Conservation (phyloP, 371 early-diverging fungal species). For the Syncephalastrum monosporum region DNA sequence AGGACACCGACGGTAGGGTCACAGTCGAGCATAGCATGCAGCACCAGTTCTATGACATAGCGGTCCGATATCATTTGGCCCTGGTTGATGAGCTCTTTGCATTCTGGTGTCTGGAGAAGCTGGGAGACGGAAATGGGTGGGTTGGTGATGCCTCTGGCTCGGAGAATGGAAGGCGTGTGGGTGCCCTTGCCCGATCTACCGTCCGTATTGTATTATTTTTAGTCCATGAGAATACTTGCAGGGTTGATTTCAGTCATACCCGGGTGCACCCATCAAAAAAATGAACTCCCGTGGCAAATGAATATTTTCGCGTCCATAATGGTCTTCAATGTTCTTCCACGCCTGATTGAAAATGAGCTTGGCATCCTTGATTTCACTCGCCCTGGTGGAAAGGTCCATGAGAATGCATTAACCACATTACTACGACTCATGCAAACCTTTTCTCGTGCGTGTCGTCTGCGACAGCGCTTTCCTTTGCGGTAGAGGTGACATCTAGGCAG, state of each 20-base stretch:
- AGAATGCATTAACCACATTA: not conserved
- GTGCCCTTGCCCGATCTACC: conserved; percentile 65
- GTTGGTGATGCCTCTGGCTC: conserved; percentile 65
- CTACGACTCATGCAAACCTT: not conserved
- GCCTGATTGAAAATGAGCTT: conserved; percentile 71
- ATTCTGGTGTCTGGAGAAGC: conserved; percentile 62
- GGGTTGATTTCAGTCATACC: conserved; percentile 19
- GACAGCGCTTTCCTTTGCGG: conserved; percentile 3
- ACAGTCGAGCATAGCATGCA: conserved; percentile 60
- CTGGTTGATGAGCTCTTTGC: conserved; percentile 63
- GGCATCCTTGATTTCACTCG: conserved; percentile 62
- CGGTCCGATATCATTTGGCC: conserved; percentile 69
- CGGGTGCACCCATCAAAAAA: conserved; percentile 74
- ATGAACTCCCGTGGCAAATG: conserved; percentile 66
- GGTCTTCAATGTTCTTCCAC: conserved; percentile 66
- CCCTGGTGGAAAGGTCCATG: conserved; percentile 14
- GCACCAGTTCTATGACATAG: conserved; percentile 57
- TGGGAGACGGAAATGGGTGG: conserved; percentile 65
- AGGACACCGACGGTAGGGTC: conserved; percentile 64
- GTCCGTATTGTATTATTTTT: not conserved
- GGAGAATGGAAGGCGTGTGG: conserved; percentile 63
- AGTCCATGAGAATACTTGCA: not conserved
- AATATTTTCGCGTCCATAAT: conserved; percentile 59
- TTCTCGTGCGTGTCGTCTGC: conserved; percentile 13
- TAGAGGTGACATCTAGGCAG: too few relatives aligned